A percentile compares a stretch with the other conserved stretches of the same genome.
phyloP scores from a whole-genome alignment of 75 land plant species.

The Adiantum capillusveneris region DNA sequence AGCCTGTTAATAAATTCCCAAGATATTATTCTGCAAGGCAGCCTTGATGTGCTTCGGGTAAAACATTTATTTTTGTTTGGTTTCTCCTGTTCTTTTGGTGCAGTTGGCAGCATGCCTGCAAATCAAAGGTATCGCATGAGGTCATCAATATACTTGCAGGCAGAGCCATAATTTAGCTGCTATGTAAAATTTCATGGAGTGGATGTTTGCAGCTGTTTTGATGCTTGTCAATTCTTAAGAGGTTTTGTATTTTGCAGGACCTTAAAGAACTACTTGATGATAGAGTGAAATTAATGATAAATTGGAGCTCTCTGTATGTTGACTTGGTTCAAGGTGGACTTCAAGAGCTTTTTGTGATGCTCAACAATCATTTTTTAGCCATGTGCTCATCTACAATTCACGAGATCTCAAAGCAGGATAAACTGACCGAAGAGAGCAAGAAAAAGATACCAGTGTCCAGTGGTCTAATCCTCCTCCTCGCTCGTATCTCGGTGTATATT shows the following conservation, averaged over 20 bases:
- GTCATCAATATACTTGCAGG: too few relatives aligned
- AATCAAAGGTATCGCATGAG: too few relatives aligned
- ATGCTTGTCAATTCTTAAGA: neutral
- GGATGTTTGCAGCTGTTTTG: neutral
- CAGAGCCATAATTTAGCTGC: too few relatives aligned
- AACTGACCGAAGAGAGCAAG: constrained; percentile 15
- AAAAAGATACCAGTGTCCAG: constrained; percentile 38
- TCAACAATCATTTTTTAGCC: constrained; percentile 43
- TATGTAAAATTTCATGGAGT: too few relatives aligned
- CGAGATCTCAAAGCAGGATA: constrained; percentile 15
- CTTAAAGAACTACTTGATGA: constrained; percentile 84
- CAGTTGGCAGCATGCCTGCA: too few relatives aligned
- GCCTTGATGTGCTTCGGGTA: constrained; percentile 79
- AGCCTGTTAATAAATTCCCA: constrained; percentile 52
- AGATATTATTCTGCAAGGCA: constrained; percentile 61
- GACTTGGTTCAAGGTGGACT: constrained; percentile 95
- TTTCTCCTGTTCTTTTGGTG: too few relatives aligned
- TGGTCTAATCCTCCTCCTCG: constrained; percentile 71
- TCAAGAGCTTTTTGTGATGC: constrained; percentile 70
- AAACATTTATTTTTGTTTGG: neutral
- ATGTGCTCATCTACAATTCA: constrained; percentile 33
- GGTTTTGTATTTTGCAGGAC: constrained; percentile 42
- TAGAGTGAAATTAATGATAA: constrained; percentile 35
- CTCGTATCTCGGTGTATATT: constrained; percentile 68
- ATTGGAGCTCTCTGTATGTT: constrained; percentile 52